Percentiles rank a stretch among this genome's conserved stretches.
phyloP scores from a whole-genome alignment of 164 flowering plant genomes.

The Vitis riparia region DNA sequence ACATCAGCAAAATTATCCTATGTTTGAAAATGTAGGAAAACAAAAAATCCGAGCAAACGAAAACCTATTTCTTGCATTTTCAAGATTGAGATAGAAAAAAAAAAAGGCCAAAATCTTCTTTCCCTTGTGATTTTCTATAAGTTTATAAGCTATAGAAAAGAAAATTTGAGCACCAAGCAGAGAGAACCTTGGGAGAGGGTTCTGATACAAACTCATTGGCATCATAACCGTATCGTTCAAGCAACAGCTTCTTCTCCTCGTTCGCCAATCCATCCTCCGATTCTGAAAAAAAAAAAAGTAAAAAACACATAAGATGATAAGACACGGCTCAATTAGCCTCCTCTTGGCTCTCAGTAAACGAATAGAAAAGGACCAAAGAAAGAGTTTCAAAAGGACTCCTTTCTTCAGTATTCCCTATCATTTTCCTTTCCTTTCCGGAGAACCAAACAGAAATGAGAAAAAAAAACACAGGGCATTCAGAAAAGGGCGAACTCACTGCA shows the following conservation, averaged over 20 bases:
- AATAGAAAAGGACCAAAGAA: no score
- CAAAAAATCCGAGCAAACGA: no score
- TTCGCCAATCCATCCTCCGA: constrained; percentile 28
- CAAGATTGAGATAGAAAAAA: background rate
- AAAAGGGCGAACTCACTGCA: constrained; percentile 19
- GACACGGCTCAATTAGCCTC: background rate
- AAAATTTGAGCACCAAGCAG: background rate
- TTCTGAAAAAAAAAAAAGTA: constrained; percentile 22
- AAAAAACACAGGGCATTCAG: background rate
- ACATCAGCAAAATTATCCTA: no score
- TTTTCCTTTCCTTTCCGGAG: background rate
- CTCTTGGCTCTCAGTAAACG: no score
- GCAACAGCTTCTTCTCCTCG: constrained; percentile 41
- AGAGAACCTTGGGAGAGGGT: constrained; percentile 45
- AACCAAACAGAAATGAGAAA: background rate
- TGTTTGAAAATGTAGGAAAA: no score
- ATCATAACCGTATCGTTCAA: constrained; percentile 68
- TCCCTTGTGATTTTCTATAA: no score
- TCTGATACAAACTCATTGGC: constrained; percentile 50
- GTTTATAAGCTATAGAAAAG: no score
- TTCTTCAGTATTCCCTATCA: background rate
- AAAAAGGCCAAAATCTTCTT: background rate
- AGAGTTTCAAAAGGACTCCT: background rate
- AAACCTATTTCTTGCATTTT: background rate
- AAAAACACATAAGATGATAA: background rate